These are phyloP conservation scores for Ogataea henricii DNA, from an alignment of 805 yeast genomes.

Conservation along the genomic window DNA sequence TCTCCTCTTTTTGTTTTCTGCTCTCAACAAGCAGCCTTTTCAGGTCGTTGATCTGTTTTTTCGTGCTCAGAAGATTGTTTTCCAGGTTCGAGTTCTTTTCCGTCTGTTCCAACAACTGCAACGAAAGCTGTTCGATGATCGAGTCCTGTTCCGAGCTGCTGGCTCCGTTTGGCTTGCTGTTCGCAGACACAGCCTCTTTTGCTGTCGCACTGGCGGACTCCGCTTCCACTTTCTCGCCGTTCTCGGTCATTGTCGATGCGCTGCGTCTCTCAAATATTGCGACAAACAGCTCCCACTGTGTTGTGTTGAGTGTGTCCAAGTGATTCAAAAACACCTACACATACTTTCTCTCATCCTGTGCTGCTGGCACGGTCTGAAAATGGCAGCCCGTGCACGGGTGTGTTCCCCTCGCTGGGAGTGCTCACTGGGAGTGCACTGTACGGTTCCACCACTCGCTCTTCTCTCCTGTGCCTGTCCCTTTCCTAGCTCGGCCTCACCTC, in stretches of 20 bases:
- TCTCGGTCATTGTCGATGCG: background rate
- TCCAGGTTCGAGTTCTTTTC: constrained; percentile 27
- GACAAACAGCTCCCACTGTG: too few species aligned
- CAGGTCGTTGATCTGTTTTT: constrained; percentile 35
- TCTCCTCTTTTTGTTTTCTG: constrained; percentile 43
- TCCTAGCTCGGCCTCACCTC: too few species aligned
- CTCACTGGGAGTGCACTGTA: too few species aligned
- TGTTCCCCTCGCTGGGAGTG: too few species aligned
- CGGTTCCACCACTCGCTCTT: too few species aligned
- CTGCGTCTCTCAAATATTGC: too few species aligned
- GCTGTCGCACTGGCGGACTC: too few species aligned
- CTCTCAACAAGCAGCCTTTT: constrained; percentile 34
- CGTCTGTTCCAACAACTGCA: constrained; percentile 30
- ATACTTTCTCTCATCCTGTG: too few species aligned
- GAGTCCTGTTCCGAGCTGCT: constrained; percentile 9
- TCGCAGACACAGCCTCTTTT: too few species aligned
- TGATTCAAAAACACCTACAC: background rate
- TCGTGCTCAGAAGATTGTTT: constrained; percentile 32
- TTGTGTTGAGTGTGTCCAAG: background rate
- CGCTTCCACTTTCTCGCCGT: background rate
- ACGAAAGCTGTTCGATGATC: constrained; percentile 27
- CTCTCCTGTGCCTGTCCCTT: too few species aligned
- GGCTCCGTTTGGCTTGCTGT: background rate
- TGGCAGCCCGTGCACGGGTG: constrained; percentile 1
- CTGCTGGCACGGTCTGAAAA: background rate